These are phyloP conservation scores for Anthracocystis panici-leucophaei DNA, from an alignment of 1,284 basidiomycete genomes.

Conservation along the genomic window DNA sequence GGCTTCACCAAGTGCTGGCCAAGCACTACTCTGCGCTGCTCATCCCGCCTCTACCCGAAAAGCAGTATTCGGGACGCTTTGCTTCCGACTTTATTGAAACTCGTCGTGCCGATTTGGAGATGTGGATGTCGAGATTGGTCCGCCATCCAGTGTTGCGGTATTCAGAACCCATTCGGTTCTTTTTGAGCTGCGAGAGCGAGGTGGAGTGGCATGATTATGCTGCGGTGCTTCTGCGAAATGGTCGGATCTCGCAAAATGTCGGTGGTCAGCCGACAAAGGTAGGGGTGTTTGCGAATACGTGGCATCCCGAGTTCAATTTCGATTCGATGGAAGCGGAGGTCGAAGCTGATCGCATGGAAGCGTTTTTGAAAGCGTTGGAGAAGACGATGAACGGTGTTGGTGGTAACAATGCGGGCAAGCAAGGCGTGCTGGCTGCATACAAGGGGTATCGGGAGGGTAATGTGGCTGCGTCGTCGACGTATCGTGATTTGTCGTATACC, in stretches of 20 bases:
- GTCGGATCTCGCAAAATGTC: neutral
- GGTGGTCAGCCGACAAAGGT: constrained; percentile 6
- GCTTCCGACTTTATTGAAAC: constrained; percentile 84
- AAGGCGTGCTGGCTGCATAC: constrained; percentile 48
- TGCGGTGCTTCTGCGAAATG: constrained; percentile 16
- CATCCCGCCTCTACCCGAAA: constrained; percentile 83
- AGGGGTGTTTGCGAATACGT: constrained; percentile 80
- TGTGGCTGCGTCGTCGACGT: constrained; percentile 31
- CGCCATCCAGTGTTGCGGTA: constrained; percentile 83
- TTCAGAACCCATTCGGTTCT: constrained; percentile 83
- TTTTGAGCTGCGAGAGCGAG: constrained; percentile 72
- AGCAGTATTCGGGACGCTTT: constrained; percentile 83
- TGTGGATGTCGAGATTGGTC: constrained; percentile 79
- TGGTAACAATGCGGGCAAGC: constrained; percentile 36
- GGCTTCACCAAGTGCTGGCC: constrained; percentile 78
- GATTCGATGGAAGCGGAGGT: constrained; percentile 71
- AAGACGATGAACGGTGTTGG: constrained; percentile 51
- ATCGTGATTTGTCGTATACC: constrained; percentile 54
- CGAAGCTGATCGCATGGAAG: constrained; percentile 47
- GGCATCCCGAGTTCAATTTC: constrained; percentile 85
- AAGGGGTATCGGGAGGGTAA: constrained; percentile 34
- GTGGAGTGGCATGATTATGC: constrained; percentile 34
- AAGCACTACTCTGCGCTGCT: constrained; percentile 80
- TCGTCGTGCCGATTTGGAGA: constrained; percentile 80
- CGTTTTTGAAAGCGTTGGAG: constrained; percentile 42